Evolutionary conservation across 257 asterid species (phyloP).

Genomic region (Parsonsia alboflavescens): DNA sequence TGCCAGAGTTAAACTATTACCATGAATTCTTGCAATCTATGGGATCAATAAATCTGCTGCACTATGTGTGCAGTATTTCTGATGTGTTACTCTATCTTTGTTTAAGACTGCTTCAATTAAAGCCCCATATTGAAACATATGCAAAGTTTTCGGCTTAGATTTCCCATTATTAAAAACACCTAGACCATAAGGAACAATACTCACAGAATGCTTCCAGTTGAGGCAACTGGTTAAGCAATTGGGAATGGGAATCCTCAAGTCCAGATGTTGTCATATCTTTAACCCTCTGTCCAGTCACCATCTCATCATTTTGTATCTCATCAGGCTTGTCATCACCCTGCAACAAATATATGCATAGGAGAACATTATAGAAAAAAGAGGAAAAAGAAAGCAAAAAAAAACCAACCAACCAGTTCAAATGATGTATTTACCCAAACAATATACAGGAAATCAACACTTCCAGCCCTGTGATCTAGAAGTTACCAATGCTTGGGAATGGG

Average conservation of each 20-base stretch:
- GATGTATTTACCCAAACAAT: neutral
- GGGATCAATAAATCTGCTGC: neutral
- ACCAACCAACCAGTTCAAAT: neutral
- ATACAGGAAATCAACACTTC: no score
- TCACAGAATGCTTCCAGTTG: constrained; percentile 61
- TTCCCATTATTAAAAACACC: constrained; percentile 3
- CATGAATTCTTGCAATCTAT: neutral
- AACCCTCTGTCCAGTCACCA: constrained; percentile 40
- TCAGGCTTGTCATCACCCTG: constrained; percentile 58
- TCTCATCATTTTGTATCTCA: constrained; percentile 37
- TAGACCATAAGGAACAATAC: constrained; percentile 24
- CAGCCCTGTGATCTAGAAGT: neutral
- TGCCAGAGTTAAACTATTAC: neutral
- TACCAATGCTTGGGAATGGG: neutral
- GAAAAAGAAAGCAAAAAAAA: no score
- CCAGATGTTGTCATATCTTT: constrained; percentile 32
- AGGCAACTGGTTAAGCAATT: constrained; percentile 45
- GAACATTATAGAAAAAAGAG: neutral
- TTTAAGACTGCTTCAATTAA: neutral
- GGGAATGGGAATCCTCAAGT: constrained; percentile 37
- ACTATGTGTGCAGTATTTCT: neutral
- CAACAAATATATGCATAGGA: constrained; percentile 1
- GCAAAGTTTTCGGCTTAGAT: neutral
- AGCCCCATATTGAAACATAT: neutral
- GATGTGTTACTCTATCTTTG: neutral